phyloP scores from a whole-genome alignment of 2,329 filamentous ascomycete genomes.

The Verticillium nonalfalfae region DNA sequence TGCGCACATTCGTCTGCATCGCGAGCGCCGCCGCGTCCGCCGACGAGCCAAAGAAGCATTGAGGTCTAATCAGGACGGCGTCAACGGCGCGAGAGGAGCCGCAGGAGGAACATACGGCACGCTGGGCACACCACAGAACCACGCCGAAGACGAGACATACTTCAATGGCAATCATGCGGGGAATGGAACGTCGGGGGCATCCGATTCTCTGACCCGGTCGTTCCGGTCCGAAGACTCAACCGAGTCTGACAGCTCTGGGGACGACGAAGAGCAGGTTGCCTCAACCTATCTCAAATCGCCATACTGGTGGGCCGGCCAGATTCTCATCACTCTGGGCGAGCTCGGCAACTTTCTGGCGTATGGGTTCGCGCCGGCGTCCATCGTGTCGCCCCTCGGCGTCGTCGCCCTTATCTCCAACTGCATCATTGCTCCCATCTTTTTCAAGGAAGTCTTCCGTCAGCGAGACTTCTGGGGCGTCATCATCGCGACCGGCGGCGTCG shows the following conservation, averaged over 20 bases:
- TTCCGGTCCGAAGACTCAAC: slow-evolving; percentile 37
- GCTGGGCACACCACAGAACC: slow-evolving; percentile 13
- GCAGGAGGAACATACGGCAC: not conserved
- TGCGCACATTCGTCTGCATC: slow-evolving; percentile 78
- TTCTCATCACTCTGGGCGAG: slow-evolving; percentile 89
- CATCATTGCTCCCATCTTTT: slow-evolving; percentile 87
- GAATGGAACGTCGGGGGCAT: slow-evolving; percentile 32
- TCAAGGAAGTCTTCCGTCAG: slow-evolving; percentile 81
- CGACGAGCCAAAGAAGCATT: slow-evolving; percentile 47
- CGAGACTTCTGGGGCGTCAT: slow-evolving; percentile 85
- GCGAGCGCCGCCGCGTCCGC: slow-evolving; percentile 56
- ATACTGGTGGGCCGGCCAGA: slow-evolving; percentile 94
- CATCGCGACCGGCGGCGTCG: slow-evolving; percentile 79
- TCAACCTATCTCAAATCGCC: slow-evolving; percentile 82
- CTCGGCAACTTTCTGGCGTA: slow-evolving; percentile 96
- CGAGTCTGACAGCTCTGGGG: slow-evolving; percentile 27
- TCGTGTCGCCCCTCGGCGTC: slow-evolving; percentile 94
- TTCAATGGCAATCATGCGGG: slow-evolving; percentile 9
- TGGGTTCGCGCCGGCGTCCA: slow-evolving; percentile 94
- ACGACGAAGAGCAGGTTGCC: slow-evolving; percentile 27
- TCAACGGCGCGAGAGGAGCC: not conserved
- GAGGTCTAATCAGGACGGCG: slow-evolving; percentile 21
- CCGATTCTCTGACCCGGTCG: slow-evolving; percentile 45
- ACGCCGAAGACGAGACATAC: slow-evolving; percentile 18
- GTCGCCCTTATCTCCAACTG: slow-evolving; percentile 96